phyloP scores from a whole-genome alignment of 345 rosid genomes.

The Erysimum cheiranthoides region DNA sequence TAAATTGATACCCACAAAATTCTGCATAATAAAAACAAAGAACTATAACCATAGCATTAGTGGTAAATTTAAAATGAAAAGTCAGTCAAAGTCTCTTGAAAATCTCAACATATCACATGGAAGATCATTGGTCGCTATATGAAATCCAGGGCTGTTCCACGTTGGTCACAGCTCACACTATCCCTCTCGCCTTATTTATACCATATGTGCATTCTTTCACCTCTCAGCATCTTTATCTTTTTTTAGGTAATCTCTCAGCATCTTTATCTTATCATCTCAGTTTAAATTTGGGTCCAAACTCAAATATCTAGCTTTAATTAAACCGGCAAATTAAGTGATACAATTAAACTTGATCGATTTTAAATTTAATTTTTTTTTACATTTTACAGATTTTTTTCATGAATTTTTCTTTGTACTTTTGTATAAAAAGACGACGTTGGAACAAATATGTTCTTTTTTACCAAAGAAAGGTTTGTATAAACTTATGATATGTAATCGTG shows the following conservation, averaged over 20 bases:
- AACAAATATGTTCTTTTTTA: constrained; percentile 2
- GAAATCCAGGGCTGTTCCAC: constrained; percentile 16
- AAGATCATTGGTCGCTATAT: constrained; percentile 22
- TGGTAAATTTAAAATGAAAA: background rate
- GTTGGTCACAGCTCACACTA: constrained; percentile 37
- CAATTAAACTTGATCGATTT: background rate
- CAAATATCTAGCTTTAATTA: background rate
- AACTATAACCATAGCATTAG: background rate
- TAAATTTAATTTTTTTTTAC: too few relatives aligned
- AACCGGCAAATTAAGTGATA: background rate
- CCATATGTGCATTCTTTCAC: background rate
- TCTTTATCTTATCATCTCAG: constrained; percentile 1
- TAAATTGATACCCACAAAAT: background rate
- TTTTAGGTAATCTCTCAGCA: too few relatives aligned
- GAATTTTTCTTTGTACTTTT: background rate
- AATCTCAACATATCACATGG: constrained; percentile 34
- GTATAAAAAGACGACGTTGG: background rate
- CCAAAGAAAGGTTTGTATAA: background rate
- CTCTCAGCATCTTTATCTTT: background rate
- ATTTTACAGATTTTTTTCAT: too few relatives aligned
- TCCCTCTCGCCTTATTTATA: constrained; percentile 20
- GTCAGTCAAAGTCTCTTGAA: background rate
- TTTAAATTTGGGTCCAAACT: background rate
- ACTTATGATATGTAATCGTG: background rate
- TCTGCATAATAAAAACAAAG: background rate